These are phyloP conservation scores for Pseudogymnoascus destructans DNA, from an alignment of 2,329 filamentous ascomycete genomes.

Conservation along the genomic window DNA sequence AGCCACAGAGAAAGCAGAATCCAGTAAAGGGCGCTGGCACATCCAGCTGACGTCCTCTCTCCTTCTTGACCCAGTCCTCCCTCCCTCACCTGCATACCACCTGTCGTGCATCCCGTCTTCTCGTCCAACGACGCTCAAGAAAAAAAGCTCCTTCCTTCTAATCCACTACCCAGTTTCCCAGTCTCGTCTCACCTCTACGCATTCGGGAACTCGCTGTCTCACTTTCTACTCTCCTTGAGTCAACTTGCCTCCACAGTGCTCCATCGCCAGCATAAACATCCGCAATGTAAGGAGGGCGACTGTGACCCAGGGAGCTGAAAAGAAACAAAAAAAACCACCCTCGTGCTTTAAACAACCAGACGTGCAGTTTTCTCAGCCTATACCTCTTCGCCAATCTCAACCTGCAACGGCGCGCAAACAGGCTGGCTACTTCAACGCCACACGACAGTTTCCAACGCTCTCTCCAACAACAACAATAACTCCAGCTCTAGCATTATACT, in stretches of 20 bases:
- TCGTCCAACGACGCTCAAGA: not conserved
- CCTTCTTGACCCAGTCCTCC: not conserved
- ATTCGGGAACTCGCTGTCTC: constrained; percentile 5
- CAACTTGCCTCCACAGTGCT: not conserved
- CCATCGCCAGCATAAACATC: constrained; percentile 7
- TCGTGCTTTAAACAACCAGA: not conserved
- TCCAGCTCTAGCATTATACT: not conserved
- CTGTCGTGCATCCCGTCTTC: constrained; percentile 2
- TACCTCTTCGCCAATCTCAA: not conserved
- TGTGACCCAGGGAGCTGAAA: not conserved
- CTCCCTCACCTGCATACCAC: not conserved
- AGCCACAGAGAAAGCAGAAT: not conserved
- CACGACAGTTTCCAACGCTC: not conserved
- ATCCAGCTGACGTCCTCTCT: not conserved
- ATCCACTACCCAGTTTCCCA: not conserved
- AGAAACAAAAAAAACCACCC: not conserved
- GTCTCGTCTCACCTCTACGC: constrained; percentile 5
- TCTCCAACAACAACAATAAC: not conserved
- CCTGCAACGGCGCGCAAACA: constrained; percentile 3
- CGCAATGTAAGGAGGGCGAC: not conserved
- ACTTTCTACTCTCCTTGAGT: not conserved
- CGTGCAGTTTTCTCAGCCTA: not conserved
- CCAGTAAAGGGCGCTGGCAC: not conserved
- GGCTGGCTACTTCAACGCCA: not conserved
- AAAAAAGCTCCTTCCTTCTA: not conserved